These are phyloP conservation scores for Stemphylium lycopersici DNA, from an alignment of 2,329 filamentous ascomycete species.

Conservation along the genomic window DNA sequence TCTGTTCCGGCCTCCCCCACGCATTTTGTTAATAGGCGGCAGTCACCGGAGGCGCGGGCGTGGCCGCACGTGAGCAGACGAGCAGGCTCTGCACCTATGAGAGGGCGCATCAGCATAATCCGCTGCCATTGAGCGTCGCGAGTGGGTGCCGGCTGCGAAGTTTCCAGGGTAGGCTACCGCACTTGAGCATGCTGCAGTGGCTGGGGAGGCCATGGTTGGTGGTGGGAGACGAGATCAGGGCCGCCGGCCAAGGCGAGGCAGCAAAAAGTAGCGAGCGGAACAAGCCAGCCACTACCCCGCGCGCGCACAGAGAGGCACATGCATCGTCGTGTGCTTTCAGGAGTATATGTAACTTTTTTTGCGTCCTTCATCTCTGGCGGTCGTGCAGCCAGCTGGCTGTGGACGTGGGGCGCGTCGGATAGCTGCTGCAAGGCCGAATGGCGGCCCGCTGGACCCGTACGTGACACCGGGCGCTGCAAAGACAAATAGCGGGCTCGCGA, in stretches of 20 bases:
- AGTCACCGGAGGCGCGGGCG: slow-evolving; percentile 13
- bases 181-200: background rate
- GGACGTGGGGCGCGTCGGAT: no score
- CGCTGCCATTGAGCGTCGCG: slow-evolving; percentile 10
- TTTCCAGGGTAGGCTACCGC: slow-evolving; percentile 7
- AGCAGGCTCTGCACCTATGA: slow-evolving; percentile 16
- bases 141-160: slow-evolving; percentile 16
- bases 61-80: slow-evolving; percentile 11
- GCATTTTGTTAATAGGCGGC: slow-evolving; percentile 12
- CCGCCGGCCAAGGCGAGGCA: background rate
- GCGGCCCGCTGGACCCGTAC: slow-evolving; percentile 9
- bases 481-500: background rate
- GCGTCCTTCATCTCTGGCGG: no score
- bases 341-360: no score
- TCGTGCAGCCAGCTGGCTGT: no score
- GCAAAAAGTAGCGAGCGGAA: background rate
- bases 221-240: background rate
- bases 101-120: slow-evolving; percentile 22
- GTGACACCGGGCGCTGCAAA: slow-evolving; percentile 1
- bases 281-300: no score
- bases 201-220: background rate
- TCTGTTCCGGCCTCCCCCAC: slow-evolving; percentile 11
- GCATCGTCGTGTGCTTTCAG: no score
- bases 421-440: no score
- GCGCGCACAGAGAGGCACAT: no score